Base-by-base conservation (phyloP, 208 protist genomes). In the Vickermania ingenoplastis region DNA sequence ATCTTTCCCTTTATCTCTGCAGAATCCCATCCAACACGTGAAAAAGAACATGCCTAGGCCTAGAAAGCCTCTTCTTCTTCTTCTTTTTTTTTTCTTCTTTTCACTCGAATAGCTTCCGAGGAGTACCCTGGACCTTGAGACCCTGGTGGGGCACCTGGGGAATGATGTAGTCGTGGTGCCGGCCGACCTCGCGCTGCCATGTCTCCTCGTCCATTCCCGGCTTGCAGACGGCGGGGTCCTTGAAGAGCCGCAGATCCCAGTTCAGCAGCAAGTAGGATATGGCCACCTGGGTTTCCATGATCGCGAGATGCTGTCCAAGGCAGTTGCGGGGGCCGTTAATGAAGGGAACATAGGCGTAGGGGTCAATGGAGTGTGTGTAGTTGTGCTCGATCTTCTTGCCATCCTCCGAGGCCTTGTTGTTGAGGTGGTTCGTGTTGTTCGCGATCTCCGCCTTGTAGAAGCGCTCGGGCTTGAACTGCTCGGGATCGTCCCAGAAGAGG, bases 281-380 rank as follows among this genome's bases (percentile, higher is more conserved):
- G 7, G 78, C 79, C 0, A 94, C 81, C 62, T 91, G 77, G 28
- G 83, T 89, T 65, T 96, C 91, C 51, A 96, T 84, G 41, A 96
- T 70, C 3, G 91, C 79, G 49, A 96, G 61, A 61, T 95, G 87
- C 63, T 96, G 91, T 4, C 91, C 91, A 23, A 96, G 79, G 73
- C 91, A 96, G 62, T 96, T 94, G 67, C 88, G 87, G 1, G 91
- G 91, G 1, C 91, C 91, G 57, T 92, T 92, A 65, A 96, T 96
- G 65, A 96, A 96, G 5, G 91, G 91, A 58, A 96, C 83, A 69
- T 89, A 96, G 21, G 81, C 79, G 65, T 85, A 95, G 5, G 88
- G 88, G 60, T 95, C 84, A 59, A 92, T 87, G 48, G 61, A 65
- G 64, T 86, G 85, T 41, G 79, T 41, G 60, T 73, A 83, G 41